Conservation (phyloP, 805 yeast genomes). For the Ogataea allantospora region DNA sequence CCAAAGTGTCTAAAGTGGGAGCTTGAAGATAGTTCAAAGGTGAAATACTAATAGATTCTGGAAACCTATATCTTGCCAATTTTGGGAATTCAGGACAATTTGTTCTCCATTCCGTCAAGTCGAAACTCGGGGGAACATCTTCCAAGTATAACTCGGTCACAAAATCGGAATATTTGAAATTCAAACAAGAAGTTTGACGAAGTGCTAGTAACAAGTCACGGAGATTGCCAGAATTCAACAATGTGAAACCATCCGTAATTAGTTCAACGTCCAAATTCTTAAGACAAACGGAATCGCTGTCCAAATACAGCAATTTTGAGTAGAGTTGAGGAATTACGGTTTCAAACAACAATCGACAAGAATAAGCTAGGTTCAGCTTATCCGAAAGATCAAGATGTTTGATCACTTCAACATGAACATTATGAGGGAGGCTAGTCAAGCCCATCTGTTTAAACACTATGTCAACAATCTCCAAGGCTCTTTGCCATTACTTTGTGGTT, state of each 20-base stretch:
- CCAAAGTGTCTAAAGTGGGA: conserved; percentile 26
- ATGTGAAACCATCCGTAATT: conserved; percentile 19
- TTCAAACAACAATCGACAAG: conserved; percentile 22
- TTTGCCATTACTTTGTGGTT: conserved; percentile 3
- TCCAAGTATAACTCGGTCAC: conserved; percentile 27
- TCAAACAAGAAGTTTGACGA: conserved; percentile 15
- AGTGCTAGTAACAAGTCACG: conserved; percentile 21
- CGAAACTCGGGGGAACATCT: conserved; percentile 19
- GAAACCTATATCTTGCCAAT: conserved; percentile 25
- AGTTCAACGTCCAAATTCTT: conserved; percentile 21
- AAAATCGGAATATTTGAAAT: conserved; percentile 25
- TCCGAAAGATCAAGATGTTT: conserved; percentile 18
- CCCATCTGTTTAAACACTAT: conserved; percentile 16
- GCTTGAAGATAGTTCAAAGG: conserved; percentile 28
- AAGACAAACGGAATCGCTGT: conserved; percentile 1
- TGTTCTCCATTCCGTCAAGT: conserved; percentile 26
- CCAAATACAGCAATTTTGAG: conserved; percentile 19
- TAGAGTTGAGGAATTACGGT: conserved; percentile 25
- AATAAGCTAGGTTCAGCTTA: conserved; percentile 18
- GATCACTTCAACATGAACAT: conserved; percentile 23
- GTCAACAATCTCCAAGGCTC: conserved; percentile 4
- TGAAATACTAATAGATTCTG: conserved; percentile 18
- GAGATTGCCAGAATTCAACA: conserved; percentile 16
- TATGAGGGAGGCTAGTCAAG: conserved; percentile 24
- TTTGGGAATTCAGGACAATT: conserved; percentile 15